Base-by-base conservation (phyloP, 345 rosid species). In the Stellera chamaejasme region DNA sequence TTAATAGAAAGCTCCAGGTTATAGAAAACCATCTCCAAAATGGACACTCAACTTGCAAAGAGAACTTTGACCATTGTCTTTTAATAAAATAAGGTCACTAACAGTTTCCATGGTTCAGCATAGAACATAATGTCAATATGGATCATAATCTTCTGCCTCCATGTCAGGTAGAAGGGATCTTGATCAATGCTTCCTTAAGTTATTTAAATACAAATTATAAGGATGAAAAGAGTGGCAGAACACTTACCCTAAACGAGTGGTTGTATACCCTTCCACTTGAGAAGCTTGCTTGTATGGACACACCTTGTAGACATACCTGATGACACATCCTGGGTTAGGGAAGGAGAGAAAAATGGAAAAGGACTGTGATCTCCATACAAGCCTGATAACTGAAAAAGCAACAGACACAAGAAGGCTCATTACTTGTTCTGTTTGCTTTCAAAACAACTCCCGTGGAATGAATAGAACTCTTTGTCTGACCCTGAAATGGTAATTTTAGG, bases 391-490 rank as follows among this genome's bases (percentile, higher is more conserved):
- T 10, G 23, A 49, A 58, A 27, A n/a, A 32, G 57, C 39, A 48
- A 28, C 11, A 11, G 45, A 11, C 63, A 27, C 9, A 15, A 54
- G 53, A 52, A 53, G 23, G 45, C 49, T 27, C 27, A 49, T 76
- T 70, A 90, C 99, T 90, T 87, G 68, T 87, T 87, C 71, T 94
- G 82, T 71, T 90, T 94, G 80, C 69, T 76, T 76, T 90, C 97
- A 65, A 85, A 94, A 65, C 96, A 94, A 27, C 43, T 82, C 62
- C 79, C 87, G 46, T 83, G 76, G 73, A 85, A 82, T 46, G 95
- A 79, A 65, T 83, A 90, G 85, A 94, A 90, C 77, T 87, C 96
- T 77, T 80, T 87, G 70, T 81, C 97, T 14, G 71, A 76, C 54
- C 99, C 99, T 90, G 93, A 19, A 68, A 52, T 32, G 65, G 55